phyloP scores from a whole-genome alignment of 768 basidiomycete genomes.

The Calocera cornea region DNA sequence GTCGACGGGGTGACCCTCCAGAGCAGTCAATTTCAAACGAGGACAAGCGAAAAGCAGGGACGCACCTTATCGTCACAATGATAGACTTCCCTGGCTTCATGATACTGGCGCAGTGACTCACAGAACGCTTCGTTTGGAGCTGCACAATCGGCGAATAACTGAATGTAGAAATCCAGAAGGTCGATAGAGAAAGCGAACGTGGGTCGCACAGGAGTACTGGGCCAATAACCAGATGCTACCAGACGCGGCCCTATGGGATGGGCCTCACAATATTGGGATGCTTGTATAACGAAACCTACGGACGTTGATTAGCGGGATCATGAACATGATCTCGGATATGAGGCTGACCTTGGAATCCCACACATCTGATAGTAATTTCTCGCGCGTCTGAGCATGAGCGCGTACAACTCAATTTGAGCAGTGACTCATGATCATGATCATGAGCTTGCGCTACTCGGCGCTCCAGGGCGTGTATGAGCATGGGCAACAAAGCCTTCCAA shows the following conservation, averaged over 20 bases:
- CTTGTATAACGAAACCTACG: neutral
- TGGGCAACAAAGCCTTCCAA: too few species aligned
- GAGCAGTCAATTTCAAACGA: too few species aligned
- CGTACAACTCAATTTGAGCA: neutral
- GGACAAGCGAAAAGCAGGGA: neutral
- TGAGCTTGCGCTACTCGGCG: neutral
- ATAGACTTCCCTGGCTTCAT: neutral
- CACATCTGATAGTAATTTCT: neutral
- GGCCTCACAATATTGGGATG: neutral
- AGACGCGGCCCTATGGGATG: neutral
- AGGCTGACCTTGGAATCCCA: neutral
- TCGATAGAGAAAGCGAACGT: neutral
- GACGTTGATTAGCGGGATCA: neutral
- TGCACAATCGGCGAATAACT: neutral
- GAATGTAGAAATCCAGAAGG: neutral
- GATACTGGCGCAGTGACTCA: neutral
- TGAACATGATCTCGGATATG: too few species aligned
- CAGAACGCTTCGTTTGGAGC: constrained; percentile 3
- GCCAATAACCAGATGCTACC: neutral
- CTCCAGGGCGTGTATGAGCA: too few species aligned
- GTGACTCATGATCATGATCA: neutral
- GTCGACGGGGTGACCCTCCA: neutral
- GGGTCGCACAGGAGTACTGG: neutral
- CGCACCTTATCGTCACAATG: neutral
- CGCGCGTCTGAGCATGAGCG: neutral